These are phyloP conservation scores for Phaeosphaeria sp. DNA, from an alignment of 2,329 filamentous ascomycete genomes.

Conservation along the genomic window DNA sequence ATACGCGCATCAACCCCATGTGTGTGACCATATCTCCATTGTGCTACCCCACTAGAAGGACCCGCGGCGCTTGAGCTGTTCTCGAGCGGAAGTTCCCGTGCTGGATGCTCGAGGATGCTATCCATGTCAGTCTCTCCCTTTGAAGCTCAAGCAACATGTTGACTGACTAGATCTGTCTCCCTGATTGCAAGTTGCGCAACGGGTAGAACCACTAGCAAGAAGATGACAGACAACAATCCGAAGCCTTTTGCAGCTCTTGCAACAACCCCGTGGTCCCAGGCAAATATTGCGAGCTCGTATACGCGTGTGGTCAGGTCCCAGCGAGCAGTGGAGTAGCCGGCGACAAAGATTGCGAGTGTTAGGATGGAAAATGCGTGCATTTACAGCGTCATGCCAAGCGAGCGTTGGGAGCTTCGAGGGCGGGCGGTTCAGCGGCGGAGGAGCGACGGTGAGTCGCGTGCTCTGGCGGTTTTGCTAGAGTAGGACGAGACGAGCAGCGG, in stretches of 20 bases:
- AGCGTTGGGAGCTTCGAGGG: neutral
- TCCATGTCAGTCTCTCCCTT: conserved; percentile 14
- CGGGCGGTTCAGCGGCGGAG: neutral
- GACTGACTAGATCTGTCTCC: conserved; percentile 79
- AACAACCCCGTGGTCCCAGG: conserved; percentile 98
- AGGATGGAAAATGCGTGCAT: conserved; percentile 99
- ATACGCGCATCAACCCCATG: conserved; percentile 94
- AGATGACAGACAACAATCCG: conserved; percentile 79
- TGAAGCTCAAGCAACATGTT: neutral
- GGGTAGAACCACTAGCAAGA: conserved; percentile 83
- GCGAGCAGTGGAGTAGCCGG: conserved; percentile 98
- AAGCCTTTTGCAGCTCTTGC: conserved; percentile 87
- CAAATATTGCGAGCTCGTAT: conserved; percentile 96
- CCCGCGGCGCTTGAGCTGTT: conserved; percentile 91
- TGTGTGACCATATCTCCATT: conserved; percentile 69
- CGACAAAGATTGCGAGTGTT: conserved; percentile 97
- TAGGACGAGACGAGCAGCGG: conserved; percentile 8
- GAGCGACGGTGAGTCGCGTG: neutral
- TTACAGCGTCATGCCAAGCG: conserved; percentile 50
- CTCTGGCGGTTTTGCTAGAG: neutral
- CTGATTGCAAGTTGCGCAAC: conserved; percentile 80
- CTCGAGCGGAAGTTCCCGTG: conserved; percentile 88
- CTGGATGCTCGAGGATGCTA: conserved; percentile 83
- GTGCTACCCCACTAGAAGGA: conserved; percentile 74
- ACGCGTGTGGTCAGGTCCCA: conserved; percentile 97